phyloP scores from a whole-genome alignment of 2,329 filamentous ascomycete species.

The Byssothecium circinans region DNA sequence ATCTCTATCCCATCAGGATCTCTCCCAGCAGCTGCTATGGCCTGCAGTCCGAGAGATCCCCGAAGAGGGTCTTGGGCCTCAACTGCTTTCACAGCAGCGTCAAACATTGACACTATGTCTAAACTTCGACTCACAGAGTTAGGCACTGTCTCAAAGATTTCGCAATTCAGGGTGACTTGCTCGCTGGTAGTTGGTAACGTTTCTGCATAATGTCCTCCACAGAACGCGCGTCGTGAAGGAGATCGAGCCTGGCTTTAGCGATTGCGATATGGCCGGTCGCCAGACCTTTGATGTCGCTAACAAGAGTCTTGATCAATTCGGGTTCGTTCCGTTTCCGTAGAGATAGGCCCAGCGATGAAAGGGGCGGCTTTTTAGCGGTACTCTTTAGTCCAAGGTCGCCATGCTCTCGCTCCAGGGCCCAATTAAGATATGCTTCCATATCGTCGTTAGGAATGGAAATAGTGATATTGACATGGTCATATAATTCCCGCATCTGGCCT shows the following conservation, averaged over 20 bases:
- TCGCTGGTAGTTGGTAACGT: slow-evolving; percentile 19
- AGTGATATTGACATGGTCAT: slow-evolving; percentile 14
- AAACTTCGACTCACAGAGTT: no score
- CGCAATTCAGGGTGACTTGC: no score
- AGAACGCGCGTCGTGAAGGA: slow-evolving; percentile 15
- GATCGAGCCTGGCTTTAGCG: slow-evolving; percentile 20
- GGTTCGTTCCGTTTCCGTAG: slow-evolving; percentile 1
- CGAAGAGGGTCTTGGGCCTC: slow-evolving; percentile 6
- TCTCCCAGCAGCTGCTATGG: slow-evolving; percentile 11
- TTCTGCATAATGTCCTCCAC: slow-evolving; percentile 10
- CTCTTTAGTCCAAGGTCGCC: slow-evolving; percentile 15
- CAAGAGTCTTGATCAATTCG: neutral
- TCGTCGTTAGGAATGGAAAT: slow-evolving; percentile 4
- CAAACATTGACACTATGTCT: slow-evolving; percentile 21
- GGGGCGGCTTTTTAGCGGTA: slow-evolving; percentile 10
- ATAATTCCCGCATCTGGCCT: slow-evolving; percentile 5
- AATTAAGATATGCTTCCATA: slow-evolving; percentile 16
- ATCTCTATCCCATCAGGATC: slow-evolving; percentile 10
- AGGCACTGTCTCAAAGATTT: no score
- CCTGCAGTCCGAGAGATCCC: slow-evolving; percentile 15
- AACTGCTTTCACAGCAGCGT: slow-evolving; percentile 15
- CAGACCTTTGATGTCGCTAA: slow-evolving; percentile 6
- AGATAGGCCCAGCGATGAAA: slow-evolving; percentile 13
- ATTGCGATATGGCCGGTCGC: slow-evolving; percentile 16
- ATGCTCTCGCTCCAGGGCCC: slow-evolving; percentile 24